Evolutionary conservation across 1,139 yeast genomes (phyloP).

Genomic region (Sugiyamaella paludigena): DNA sequence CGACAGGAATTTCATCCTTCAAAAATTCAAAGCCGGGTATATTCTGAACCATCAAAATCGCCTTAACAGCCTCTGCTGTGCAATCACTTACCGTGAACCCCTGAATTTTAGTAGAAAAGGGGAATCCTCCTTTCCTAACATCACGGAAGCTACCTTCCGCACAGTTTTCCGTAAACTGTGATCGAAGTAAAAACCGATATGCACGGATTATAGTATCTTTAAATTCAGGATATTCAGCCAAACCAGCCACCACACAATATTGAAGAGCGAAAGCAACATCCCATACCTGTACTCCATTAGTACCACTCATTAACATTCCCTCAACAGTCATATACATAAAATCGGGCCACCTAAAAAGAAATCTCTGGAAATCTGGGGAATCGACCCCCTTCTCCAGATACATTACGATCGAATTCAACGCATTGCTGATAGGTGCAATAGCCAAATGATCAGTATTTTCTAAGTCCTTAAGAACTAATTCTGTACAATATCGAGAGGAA

Average conservation of each 20-base stretch:
- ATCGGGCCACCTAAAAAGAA: slow-evolving; percentile 66
- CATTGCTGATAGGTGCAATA: slow-evolving; percentile 93
- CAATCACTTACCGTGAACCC: slow-evolving; percentile 97
- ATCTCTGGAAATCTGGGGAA: slow-evolving; percentile 57
- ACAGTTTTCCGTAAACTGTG: slow-evolving; percentile 83
- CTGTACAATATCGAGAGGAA: slow-evolving; percentile 55
- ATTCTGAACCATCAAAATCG: slow-evolving; percentile 85
- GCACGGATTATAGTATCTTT: slow-evolving; percentile 60
- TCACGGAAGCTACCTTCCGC: slow-evolving; percentile 80
- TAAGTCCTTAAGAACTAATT: slow-evolving; percentile 69
- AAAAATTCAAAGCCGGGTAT: slow-evolving; percentile 53
- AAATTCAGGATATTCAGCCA: slow-evolving; percentile 68
- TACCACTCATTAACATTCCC: slow-evolving; percentile 94
- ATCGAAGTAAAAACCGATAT: slow-evolving; percentile 68
- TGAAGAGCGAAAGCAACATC: slow-evolving; percentile 91
- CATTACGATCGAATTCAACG: slow-evolving; percentile 74
- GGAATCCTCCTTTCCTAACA: slow-evolving; percentile 90
- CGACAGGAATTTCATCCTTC: slow-evolving; percentile 51
- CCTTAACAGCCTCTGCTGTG: slow-evolving; percentile 93
- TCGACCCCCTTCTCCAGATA: slow-evolving; percentile 65
- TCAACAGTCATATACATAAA: slow-evolving; percentile 80
- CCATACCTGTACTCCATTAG: slow-evolving; percentile 98
- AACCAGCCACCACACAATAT: slow-evolving; percentile 73
- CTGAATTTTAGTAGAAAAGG: slow-evolving; percentile 91
- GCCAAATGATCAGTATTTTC: slow-evolving; percentile 76